Evolutionary conservation across 495 filamentous ascomycete species (phyloP), one percentile per base, ranked within the genome.

Genomic region (Neurospora sp.): DNA sequence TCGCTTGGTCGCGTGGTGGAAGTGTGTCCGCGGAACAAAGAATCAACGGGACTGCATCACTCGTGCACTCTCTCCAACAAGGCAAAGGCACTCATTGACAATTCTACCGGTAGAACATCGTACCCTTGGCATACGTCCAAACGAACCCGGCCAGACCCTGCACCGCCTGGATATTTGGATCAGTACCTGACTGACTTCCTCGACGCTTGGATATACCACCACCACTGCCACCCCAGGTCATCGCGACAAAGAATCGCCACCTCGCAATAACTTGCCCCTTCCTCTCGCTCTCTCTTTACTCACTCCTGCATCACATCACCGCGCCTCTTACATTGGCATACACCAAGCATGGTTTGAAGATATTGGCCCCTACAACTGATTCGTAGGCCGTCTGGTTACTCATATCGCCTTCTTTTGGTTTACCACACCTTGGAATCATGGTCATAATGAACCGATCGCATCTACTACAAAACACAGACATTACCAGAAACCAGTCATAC

Each of bases 391-490:
- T 66, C 28, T 66, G 28, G 54, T 34, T 17, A 31, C 54, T 66
- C 54, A 5, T 34, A 19, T 34, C 15, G 28, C 24, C 13, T 34
- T 66, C 54, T 66, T 66, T 66, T 66, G 54, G 54, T 62, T 31
- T 62, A 62, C 54, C 28, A 66, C 54, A 10, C 6, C 54, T 66
- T 66, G 54, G 54, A 34, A 62, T 28, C 70, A 75, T 54, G 70
- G 45, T 38, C 80, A 81, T 72, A 62, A 81, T 81, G 78, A 78
- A 69, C 73, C 74, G 43, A 70, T 71, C 54, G 71, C 69, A 11
- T 45, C 73, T 40, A 28, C 72, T 72, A 28, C 71, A 69, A 45
- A 70, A 17, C 34, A 73, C 69, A 73, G 21, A 74, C 62, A 34
- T 45, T 62, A 40, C 42, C 24, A 74, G 39, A 59, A 36, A 70